Percentiles rank a stretch among this genome's conserved stretches.
Evolutionary conservation across 1,284 basidiomycete species (phyloP).

Genomic region (Melampsora larici-populina): DNA sequence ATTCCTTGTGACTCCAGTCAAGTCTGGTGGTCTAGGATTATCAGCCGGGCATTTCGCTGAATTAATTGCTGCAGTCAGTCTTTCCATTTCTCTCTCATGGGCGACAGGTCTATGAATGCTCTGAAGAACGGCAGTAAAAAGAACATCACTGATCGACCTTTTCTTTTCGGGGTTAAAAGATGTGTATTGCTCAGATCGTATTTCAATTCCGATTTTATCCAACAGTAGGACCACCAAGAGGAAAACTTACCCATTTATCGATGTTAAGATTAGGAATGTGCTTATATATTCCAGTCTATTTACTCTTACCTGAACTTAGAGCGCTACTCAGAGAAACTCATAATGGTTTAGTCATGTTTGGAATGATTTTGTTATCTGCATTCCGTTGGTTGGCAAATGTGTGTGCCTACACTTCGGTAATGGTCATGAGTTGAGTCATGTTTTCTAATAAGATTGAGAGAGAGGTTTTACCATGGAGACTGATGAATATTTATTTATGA

Average conservation of each 20-base stretch:
- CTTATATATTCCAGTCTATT: constrained; percentile 48
- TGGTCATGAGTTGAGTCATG: constrained; percentile 43
- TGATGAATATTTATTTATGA: constrained; percentile 11
- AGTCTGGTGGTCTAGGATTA: constrained; percentile 51
- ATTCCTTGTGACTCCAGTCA: constrained; percentile 52
- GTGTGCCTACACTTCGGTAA: constrained; percentile 53
- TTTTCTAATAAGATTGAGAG: neutral
- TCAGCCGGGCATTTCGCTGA: constrained; percentile 54
- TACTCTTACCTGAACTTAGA: constrained; percentile 51
- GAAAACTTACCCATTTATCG: constrained; percentile 51
- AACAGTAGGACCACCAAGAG: constrained; percentile 58
- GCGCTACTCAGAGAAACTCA: constrained; percentile 61
- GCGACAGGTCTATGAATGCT: neutral
- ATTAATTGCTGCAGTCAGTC: constrained; percentile 52
- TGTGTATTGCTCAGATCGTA: constrained; percentile 47
- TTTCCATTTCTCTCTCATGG: constrained; percentile 26
- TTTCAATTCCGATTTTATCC: constrained; percentile 66
- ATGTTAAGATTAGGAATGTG: constrained; percentile 51
- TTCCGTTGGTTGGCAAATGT: constrained; percentile 54
- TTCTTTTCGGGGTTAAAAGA: constrained; percentile 44
- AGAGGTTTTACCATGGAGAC: neutral
- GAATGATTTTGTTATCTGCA: constrained; percentile 54
- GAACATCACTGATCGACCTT: constrained; percentile 10
- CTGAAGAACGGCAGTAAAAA: neutral
- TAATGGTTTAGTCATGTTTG: constrained; percentile 55